These are phyloP conservation scores for Adansonia madagascariensis DNA, from an alignment of 441 rosid genomes.

Conservation along the genomic window DNA sequence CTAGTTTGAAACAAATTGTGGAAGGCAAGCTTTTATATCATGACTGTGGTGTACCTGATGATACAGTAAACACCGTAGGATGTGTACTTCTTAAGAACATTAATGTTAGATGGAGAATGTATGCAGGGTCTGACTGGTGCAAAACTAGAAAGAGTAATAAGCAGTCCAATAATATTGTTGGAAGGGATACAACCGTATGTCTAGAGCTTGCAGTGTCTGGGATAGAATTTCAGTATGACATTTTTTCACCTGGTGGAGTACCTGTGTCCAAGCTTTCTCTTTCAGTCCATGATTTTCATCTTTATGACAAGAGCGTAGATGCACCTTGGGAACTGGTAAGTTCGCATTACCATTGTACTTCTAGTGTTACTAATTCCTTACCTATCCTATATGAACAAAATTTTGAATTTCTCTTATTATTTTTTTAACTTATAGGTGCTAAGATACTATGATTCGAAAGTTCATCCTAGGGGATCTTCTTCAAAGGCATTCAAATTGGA, in stretches of 20 bases:
- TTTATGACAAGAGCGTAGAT: constrained; percentile 69
- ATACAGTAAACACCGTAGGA: constrained; percentile 55
- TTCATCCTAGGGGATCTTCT: constrained; percentile 86
- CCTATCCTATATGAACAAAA: constrained; percentile 19
- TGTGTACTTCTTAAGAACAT: constrained; percentile 63
- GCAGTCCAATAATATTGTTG: constrained; percentile 35
- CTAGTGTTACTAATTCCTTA: constrained; percentile 9
- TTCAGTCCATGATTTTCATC: constrained; percentile 69
- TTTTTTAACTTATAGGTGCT: constrained; percentile 61
- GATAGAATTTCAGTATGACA: constrained; percentile 63
- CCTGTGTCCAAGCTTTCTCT: constrained; percentile 76
- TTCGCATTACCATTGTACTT: constrained; percentile 26
- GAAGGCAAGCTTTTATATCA: constrained; percentile 50
- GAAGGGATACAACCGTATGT: constrained; percentile 64
- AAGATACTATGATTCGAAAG: constrained; percentile 80
- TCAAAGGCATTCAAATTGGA: constrained; percentile 83
- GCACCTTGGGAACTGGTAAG: constrained; percentile 92
- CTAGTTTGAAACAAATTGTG: constrained; percentile 45
- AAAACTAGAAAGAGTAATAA: constrained; percentile 41
- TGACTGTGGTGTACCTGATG: constrained; percentile 43
- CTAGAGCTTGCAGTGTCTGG: constrained; percentile 76
- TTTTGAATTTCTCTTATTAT: constrained; percentile 30
- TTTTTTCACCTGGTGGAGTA: constrained; percentile 67
- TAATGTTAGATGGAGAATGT: constrained; percentile 82
- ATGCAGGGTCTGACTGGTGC: constrained; percentile 86